Conservation (phyloP, 306 rosid species). For the Gleditsia sinensis region DNA sequence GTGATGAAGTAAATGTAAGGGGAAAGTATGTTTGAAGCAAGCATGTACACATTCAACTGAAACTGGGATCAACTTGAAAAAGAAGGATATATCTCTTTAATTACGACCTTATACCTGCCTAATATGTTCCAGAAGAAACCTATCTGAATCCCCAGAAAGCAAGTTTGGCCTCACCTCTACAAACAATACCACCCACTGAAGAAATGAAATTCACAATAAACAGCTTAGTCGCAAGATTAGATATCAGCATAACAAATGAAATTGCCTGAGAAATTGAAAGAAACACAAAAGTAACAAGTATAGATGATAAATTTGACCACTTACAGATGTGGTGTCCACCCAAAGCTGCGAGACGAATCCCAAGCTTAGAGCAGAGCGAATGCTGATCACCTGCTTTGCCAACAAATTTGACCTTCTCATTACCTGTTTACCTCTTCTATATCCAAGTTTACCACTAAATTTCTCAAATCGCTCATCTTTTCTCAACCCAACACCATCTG, state of each 20-base stretch:
- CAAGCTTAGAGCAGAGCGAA: constrained; percentile 61
- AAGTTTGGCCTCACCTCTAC: constrained; percentile 81
- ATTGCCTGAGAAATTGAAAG: neutral
- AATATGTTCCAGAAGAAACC: constrained; percentile 81
- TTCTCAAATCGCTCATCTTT: constrained; percentile 24
- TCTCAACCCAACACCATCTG: too few relatives aligned
- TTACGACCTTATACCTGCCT: constrained; percentile 62
- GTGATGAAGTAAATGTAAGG: neutral
- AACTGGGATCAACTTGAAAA: neutral
- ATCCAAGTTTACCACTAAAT: constrained; percentile 44
- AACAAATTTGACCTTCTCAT: constrained; percentile 72
- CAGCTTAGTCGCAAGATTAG: neutral
- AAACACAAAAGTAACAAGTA: neutral
- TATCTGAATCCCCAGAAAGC: constrained; percentile 92
- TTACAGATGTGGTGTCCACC: constrained; percentile 82
- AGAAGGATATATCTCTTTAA: neutral
- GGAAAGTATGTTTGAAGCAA: too few relatives aligned
- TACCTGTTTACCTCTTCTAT: constrained; percentile 59
- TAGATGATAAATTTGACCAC: constrained; percentile 15
- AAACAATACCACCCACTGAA: constrained; percentile 82
- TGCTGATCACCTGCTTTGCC: neutral
- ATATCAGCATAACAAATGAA: constrained; percentile 18
- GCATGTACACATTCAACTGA: constrained; percentile 5
- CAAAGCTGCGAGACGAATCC: constrained; percentile 96
- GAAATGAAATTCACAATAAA: constrained; percentile 31